These are phyloP conservation scores for Metschnikowia lochheadii DNA, from an alignment of 805 yeast species.

Conservation along the genomic window DNA sequence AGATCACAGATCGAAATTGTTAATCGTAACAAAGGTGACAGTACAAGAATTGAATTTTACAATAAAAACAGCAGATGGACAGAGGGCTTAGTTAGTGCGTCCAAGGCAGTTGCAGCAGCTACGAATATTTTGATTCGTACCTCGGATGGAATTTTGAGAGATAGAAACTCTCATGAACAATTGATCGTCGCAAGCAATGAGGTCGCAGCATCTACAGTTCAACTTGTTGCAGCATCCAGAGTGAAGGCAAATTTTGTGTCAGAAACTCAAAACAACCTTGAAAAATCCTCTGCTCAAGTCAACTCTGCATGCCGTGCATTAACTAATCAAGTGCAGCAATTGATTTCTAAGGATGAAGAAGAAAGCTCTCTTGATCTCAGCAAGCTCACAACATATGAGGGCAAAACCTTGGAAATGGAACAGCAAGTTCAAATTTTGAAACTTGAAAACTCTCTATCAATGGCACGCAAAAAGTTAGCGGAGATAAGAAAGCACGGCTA, in stretches of 20 bases:
- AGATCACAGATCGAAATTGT: conserved; percentile 82
- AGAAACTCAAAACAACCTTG: conserved; percentile 70
- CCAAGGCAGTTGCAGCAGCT: conserved; percentile 79
- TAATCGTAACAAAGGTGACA: conserved; percentile 60
- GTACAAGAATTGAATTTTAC: conserved; percentile 69
- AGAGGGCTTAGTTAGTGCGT: conserved; percentile 87
- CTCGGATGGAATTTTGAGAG: conserved; percentile 78
- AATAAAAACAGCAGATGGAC: conserved; percentile 90
- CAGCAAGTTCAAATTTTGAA: conserved; percentile 88
- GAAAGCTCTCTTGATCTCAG: conserved; percentile 57
- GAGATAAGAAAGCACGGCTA: conserved; percentile 81
- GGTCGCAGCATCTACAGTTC: conserved; percentile 90
- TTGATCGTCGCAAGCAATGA: conserved; percentile 87
- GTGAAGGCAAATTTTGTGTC: conserved; percentile 78
- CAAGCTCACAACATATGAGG: conserved; percentile 68
- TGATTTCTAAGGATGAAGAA: conserved; percentile 38
- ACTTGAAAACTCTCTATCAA: conserved; percentile 64
- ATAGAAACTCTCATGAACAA: conserved; percentile 68
- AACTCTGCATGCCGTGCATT: conserved; percentile 71
- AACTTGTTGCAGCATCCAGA: conserved; percentile 85
- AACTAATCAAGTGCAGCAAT: conserved; percentile 64
- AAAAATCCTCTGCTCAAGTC: conserved; percentile 63
- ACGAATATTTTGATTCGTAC: conserved; percentile 77
- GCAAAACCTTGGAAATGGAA: conserved; percentile 84
- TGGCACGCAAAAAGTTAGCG: conserved; percentile 77